Evolutionary conservation across 2,329 filamentous ascomycete genomes (phyloP), one percentile per base, ranked within the genome.

Genomic region (Cordyceps tenuipes): DNA sequence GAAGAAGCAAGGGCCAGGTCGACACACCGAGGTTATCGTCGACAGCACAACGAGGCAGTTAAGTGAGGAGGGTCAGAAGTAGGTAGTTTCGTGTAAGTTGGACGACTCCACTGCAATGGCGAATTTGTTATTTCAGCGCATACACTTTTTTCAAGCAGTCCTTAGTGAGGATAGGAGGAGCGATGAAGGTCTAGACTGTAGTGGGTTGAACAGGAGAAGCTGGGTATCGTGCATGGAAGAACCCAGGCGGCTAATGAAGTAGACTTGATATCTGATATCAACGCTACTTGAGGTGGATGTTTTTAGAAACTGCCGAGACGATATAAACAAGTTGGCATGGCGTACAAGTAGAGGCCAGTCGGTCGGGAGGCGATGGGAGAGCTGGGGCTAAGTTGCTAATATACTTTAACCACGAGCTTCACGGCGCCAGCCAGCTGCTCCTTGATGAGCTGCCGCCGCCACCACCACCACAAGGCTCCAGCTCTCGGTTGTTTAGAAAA

Each of bases 391-490:
- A n/a, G 56, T 51, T 59, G 48, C 39, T 52, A 48, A 59, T 59
- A 59, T 59, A 59, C 34, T 51, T 52, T 26, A 19, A 34, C 17
- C 43, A 46, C 43, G 12, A 44, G 54, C 54, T 49, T 41, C 53
- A 36, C 34, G 13, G 48, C 9, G 21, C 21, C 21, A 34, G 19
- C 44, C 19, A 10, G 19, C 19, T 19, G 19, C 19, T 19, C 17
- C 23, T 48, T 9, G 34, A 21, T 23, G 54, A 48, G 44, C 44
- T 44, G 44, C 23, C 23, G 23, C 23, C 23, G 23, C 23, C 23
- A 23, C 23, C 23, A 23, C 43, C 44, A 29, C 52, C 9, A 31
- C 5, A 44, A 23, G 44, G 44, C 44, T 47, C 19, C 44, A 12
- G 26, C 15, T 57, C 34, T 17, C 17, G 2, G 46, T 51, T 12